phyloP scores from a whole-genome alignment of 371 early-diverging fungal genomes.

The Nosema bombycis region DNA sequence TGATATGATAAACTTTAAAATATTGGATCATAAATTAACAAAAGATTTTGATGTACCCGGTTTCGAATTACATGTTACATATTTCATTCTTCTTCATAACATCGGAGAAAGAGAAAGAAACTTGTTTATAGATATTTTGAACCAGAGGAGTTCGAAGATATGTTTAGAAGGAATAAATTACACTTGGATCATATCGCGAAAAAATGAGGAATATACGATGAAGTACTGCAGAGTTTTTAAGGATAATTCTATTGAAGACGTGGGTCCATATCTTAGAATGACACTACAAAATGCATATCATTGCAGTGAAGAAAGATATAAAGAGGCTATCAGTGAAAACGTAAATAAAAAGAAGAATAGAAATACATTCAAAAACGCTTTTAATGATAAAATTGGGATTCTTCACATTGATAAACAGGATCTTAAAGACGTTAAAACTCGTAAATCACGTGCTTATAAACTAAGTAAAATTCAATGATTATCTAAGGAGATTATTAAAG shows the following conservation, averaged over 20 bases:
- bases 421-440: constrained; percentile 49
- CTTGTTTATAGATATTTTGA: constrained; percentile 48
- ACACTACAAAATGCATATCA: constrained; percentile 30
- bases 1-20: constrained; percentile 46
- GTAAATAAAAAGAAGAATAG: constrained; percentile 29
- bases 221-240: constrained; percentile 45
- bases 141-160: constrained; percentile 28
- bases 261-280: constrained; percentile 51
- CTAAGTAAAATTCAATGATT: no score
- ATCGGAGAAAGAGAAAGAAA: constrained; percentile 29
- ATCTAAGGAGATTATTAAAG: no score
- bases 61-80: constrained; percentile 38
- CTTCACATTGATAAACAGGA: constrained; percentile 56
- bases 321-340: constrained; percentile 1
- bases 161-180: constrained; percentile 45
- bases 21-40: constrained; percentile 18
- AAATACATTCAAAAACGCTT: constrained; percentile 46
- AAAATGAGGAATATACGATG: constrained; percentile 26
- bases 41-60: constrained; percentile 23
- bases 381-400: constrained; percentile 56
- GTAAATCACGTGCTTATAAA: no score
- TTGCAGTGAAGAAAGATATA: constrained; percentile 44
- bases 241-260: constrained; percentile 38
- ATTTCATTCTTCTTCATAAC: constrained; percentile 35
- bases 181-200: constrained; percentile 34